phyloP scores from a whole-genome alignment of 2,329 filamentous ascomycete species.

The Penicillium verrucosum region DNA sequence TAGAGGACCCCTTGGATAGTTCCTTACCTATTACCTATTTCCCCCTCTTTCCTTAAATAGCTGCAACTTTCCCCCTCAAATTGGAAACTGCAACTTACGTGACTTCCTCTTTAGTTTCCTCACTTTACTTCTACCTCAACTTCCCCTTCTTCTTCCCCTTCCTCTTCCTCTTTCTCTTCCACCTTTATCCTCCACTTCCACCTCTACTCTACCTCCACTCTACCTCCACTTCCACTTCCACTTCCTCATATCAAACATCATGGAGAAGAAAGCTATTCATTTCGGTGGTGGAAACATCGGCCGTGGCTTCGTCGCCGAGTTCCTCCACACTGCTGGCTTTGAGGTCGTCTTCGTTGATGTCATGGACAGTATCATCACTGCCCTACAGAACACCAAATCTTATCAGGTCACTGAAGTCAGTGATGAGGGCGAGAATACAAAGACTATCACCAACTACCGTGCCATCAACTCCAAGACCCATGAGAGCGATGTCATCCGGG shows the following conservation, averaged over 20 bases:
- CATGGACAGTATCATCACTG: constrained; percentile 74
- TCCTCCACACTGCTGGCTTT: constrained; percentile 91
- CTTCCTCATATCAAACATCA: constrained; percentile 20
- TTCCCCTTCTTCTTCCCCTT: background rate
- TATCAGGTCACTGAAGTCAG: constrained; percentile 96
- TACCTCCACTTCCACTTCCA: background rate
- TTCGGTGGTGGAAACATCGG: constrained; percentile 86
- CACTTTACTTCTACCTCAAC: background rate
- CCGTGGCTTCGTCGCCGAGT: constrained; percentile 83
- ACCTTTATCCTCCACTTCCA: background rate
- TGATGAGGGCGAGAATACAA: constrained; percentile 72
- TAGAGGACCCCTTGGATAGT: background rate
- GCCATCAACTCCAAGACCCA: constrained; percentile 93
- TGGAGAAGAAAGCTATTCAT: constrained; percentile 70
- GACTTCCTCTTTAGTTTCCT: background rate
- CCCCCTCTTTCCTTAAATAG: constrained; percentile 5
- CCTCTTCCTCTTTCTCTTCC: background rate
- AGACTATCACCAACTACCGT: constrained; percentile 89
- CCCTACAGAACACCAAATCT: constrained; percentile 68
- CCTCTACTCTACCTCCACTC: background rate
- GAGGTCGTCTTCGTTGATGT: constrained; percentile 97
- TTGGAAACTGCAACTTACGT: background rate
- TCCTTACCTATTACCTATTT: too few species aligned
- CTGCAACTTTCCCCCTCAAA: background rate
- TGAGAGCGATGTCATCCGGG: constrained; percentile 74